Conservation (phyloP, 2,329 filamentous ascomycete genomes). For the Ophiostoma tasmaniense region DNA sequence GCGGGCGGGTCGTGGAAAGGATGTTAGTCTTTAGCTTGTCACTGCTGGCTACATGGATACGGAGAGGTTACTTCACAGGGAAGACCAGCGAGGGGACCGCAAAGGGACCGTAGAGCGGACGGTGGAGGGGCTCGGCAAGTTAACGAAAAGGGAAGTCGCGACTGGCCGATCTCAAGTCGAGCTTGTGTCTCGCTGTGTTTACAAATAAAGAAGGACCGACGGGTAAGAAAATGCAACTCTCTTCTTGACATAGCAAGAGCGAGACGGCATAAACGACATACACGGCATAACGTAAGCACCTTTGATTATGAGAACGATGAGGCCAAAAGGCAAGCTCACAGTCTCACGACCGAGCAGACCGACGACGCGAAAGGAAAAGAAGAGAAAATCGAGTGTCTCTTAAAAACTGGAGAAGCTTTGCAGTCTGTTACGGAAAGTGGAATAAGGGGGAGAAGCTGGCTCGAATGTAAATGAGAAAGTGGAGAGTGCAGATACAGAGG, state of each 20-base stretch:
- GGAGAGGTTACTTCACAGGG: not conserved
- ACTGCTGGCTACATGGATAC: not conserved
- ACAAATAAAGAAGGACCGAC: not conserved
- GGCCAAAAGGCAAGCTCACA: not conserved
- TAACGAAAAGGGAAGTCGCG: slow-evolving; percentile 5
- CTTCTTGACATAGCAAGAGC: not conserved
- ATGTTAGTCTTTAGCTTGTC: not conserved
- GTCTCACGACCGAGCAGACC: not conserved
- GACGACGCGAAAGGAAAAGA: slow-evolving; percentile 5
- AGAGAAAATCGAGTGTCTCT: not conserved
- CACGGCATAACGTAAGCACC: not conserved
- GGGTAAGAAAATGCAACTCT: not conserved
- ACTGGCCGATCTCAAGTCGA: not conserved
- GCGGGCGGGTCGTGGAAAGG: not conserved
- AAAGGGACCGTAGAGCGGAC: not conserved
- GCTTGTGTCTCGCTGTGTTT: not conserved
- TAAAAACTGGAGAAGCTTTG: slow-evolving; percentile 1
- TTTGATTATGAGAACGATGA: not conserved
- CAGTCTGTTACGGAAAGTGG: slow-evolving; percentile 7
- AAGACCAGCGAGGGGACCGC: not conserved
- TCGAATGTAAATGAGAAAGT: not conserved
- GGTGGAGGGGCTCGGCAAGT: slow-evolving; percentile 5
- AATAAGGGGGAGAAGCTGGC: slow-evolving; percentile 2
- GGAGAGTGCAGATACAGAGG: not conserved
- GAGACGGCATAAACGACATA: not conserved